Evolutionary conservation across 2,329 filamentous ascomycete genomes (phyloP).

Genomic region (Diaporthe vaccinii): DNA sequence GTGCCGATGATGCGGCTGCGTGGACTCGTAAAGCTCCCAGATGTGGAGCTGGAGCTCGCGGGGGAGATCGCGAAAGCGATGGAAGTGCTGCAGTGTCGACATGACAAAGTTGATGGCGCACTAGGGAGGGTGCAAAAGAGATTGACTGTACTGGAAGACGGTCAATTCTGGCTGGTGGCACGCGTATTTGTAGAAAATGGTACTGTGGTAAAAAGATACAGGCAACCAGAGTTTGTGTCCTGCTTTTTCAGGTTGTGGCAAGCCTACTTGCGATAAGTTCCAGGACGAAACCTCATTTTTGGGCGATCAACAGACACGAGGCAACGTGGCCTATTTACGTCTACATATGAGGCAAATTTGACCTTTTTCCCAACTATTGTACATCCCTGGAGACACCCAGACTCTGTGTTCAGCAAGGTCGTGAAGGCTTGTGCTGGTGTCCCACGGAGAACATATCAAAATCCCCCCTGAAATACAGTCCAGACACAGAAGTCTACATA

Average conservation of each 20-base stretch:
- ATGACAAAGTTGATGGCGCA: background rate
- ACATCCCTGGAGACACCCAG: no score
- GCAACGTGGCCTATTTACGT: no score
- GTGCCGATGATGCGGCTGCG: background rate
- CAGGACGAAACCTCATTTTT: background rate
- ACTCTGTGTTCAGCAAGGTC: no score
- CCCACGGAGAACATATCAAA: no score
- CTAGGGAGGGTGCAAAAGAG: no score
- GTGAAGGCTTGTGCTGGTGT: no score
- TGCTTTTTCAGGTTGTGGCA: background rate
- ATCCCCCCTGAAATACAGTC: no score
- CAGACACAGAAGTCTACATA: no score
- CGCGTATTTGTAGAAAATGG: background rate
- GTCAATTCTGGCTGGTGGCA: conserved; percentile 50
- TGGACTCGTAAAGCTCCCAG: background rate
- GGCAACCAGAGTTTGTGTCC: background rate
- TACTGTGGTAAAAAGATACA: background rate
- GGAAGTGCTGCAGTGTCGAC: background rate
- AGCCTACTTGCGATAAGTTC: background rate
- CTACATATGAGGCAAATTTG: no score
- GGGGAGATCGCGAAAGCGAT: background rate
- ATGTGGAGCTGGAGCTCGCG: conserved; percentile 2
- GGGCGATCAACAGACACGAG: no score
- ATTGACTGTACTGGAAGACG: background rate
- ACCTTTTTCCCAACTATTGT: no score